These are phyloP conservation scores for Magnaporthiopsis incrustans DNA, from an alignment of 2,329 filamentous ascomycete genomes.

Conservation along the genomic window DNA sequence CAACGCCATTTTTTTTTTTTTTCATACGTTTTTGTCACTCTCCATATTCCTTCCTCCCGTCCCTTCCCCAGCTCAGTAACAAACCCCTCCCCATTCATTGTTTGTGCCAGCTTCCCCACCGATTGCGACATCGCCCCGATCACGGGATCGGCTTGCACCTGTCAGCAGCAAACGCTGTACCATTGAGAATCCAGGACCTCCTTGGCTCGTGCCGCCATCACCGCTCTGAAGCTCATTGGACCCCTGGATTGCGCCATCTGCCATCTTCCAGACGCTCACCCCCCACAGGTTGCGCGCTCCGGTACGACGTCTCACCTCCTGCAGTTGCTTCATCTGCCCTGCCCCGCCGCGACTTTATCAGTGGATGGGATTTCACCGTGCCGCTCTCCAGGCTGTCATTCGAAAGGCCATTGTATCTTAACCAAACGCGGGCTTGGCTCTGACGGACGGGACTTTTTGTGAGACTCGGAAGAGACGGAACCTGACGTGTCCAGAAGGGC, in stretches of 20 bases:
- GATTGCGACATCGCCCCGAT: conserved; percentile 9
- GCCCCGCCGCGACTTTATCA: neutral
- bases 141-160: conserved; percentile 1
- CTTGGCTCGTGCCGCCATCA: neutral
- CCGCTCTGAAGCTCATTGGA: conserved; percentile 14
- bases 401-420: neutral
- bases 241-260: conserved; percentile 18
- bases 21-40: neutral
- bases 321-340: neutral
- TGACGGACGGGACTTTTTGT: neutral
- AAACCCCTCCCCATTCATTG: neutral
- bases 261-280: neutral
- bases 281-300: neutral
- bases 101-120: conserved; percentile 1
- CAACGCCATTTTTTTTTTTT: no score
- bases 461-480: neutral
- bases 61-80: neutral
- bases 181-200: neutral
- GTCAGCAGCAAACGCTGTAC: neutral
- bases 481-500: neutral
- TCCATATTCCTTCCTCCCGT: no score
- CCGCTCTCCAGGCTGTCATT: neutral
- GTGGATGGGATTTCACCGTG: neutral
- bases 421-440: neutral
- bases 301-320: neutral